Percentiles rank a stretch among this genome's conserved stretches.
Conservation (phyloP, 2,329 filamentous ascomycete genomes). For the Diplodia corticola region DNA sequence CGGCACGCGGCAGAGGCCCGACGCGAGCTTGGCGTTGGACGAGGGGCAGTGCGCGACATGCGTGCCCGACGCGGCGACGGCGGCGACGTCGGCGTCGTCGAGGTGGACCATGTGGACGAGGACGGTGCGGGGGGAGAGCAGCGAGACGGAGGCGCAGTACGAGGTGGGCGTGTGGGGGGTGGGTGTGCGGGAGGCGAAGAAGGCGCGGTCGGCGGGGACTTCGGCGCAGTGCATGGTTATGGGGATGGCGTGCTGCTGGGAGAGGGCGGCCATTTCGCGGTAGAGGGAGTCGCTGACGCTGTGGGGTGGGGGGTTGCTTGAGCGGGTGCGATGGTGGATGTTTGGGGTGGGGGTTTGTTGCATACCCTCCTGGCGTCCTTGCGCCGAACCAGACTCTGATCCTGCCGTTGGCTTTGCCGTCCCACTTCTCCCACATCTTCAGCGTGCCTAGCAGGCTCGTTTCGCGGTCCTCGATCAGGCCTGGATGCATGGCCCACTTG, state of each 20-base stretch:
- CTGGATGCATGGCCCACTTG: conserved; percentile 47
- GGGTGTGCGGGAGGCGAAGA: conserved; percentile 34
- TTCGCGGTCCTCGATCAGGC: conserved; percentile 44
- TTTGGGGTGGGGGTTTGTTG: not conserved
- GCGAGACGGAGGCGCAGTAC: conserved; percentile 25
- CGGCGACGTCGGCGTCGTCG: conserved; percentile 45
- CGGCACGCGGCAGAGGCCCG: conserved; percentile 51
- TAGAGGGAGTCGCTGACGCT: conserved; percentile 37
- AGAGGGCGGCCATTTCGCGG: conserved; percentile 37
- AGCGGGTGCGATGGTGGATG: not conserved
- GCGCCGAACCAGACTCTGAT: conserved; percentile 44
- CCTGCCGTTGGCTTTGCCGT: conserved; percentile 37
- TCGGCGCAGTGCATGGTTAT: conserved; percentile 45
- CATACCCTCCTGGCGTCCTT: conserved; percentile 40
- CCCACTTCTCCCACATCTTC: conserved; percentile 39
- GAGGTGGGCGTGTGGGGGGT: conserved; percentile 49
- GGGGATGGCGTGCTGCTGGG: conserved; percentile 34
- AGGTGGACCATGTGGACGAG: conserved; percentile 56
- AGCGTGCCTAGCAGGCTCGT: conserved; percentile 35
- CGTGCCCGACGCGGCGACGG: conserved; percentile 44
- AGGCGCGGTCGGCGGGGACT: conserved; percentile 35
- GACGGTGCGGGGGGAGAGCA: conserved; percentile 47
- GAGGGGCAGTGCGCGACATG: conserved; percentile 55
- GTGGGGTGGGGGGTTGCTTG: not conserved
- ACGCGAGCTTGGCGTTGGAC: conserved; percentile 55